A percentile compares a stretch with the other conserved stretches of the same genome.
phyloP scores from a whole-genome alignment of 1,284 basidiomycete genomes.

The Tilletia indica region DNA sequence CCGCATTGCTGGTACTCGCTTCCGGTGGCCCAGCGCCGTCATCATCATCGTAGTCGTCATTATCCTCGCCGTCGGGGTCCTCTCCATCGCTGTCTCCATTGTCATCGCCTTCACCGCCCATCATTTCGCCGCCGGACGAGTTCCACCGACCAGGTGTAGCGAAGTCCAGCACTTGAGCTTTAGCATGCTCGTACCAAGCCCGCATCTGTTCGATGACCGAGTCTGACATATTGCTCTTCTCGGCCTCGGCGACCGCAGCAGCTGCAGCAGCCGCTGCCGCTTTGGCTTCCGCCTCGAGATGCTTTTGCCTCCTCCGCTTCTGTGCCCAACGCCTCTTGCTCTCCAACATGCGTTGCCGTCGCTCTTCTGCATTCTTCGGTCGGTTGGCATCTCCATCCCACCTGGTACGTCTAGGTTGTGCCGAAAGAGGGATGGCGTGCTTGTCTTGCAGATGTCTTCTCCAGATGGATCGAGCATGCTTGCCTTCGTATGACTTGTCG shows the following conservation, averaged over 20 bases:
- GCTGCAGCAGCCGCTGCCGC: conserved; percentile 12
- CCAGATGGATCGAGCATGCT: conserved; percentile 63
- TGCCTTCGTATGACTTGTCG: conserved; percentile 61
- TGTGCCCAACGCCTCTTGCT: conserved; percentile 62
- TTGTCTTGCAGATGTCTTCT: conserved; percentile 63
- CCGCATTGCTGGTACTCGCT: neutral
- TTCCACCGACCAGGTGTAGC: neutral
- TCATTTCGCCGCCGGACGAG: neutral
- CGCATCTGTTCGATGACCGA: conserved; percentile 14
- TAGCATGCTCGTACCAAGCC: conserved; percentile 10
- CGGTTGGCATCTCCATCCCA: conserved; percentile 63
- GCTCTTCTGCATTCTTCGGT: conserved; percentile 60
- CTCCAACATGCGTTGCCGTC: conserved; percentile 60
- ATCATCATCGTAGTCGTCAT: neutral
- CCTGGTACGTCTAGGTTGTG: conserved; percentile 61
- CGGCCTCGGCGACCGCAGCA: conserved; percentile 19
- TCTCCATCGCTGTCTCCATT: conserved; percentile 2
- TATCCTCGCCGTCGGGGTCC: neutral
- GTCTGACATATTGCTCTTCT: conserved; percentile 1
- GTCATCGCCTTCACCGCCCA: neutral
- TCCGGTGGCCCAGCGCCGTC: neutral
- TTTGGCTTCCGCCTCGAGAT: conserved; percentile 32
- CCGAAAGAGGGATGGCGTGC: conserved; percentile 61
- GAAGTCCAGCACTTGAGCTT: neutral
- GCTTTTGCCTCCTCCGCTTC: conserved; percentile 57